phyloP scores from a whole-genome alignment of 2,329 filamentous ascomycete genomes.

The Cadophora luteo-olivacea region DNA sequence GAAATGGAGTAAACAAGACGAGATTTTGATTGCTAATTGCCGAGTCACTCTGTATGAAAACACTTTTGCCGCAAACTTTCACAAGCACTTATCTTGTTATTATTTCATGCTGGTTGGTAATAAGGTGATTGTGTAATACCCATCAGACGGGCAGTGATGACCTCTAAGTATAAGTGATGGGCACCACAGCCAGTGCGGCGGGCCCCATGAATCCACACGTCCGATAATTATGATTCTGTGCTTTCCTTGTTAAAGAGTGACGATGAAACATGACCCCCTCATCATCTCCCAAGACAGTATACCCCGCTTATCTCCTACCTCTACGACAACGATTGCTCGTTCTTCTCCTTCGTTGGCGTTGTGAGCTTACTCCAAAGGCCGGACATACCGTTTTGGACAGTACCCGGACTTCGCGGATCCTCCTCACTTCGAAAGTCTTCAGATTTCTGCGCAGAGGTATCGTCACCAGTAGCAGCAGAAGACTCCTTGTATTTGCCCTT shows the following conservation, averaged over 20 bases:
- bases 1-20: constrained; percentile 16
- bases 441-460: background rate
- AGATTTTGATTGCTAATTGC: constrained; percentile 14
- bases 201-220: background rate
- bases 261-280: background rate
- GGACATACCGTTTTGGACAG: background rate
- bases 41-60: constrained; percentile 4
- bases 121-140: background rate
- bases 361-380: constrained; percentile 16
- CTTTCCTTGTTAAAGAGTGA: too few relatives aligned
- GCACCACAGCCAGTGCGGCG: background rate
- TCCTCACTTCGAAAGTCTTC: constrained; percentile 16
- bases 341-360: constrained; percentile 7
- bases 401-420: constrained; percentile 10
- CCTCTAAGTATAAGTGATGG: constrained; percentile 13
- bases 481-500: constrained; percentile 7
- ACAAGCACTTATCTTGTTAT: too few relatives aligned
- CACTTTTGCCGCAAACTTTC: background rate
- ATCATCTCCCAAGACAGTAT: background rate
- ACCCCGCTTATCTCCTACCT: background rate
- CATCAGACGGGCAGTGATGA: background rate
- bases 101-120: too few relatives aligned
- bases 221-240: background rate
- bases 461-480: constrained; percentile 1
- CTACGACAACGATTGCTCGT: constrained; percentile 1